These are phyloP conservation scores for Neoconidiobolus thromboides DNA, from an alignment of 371 early-diverging fungal species.

Conservation along the genomic window DNA sequence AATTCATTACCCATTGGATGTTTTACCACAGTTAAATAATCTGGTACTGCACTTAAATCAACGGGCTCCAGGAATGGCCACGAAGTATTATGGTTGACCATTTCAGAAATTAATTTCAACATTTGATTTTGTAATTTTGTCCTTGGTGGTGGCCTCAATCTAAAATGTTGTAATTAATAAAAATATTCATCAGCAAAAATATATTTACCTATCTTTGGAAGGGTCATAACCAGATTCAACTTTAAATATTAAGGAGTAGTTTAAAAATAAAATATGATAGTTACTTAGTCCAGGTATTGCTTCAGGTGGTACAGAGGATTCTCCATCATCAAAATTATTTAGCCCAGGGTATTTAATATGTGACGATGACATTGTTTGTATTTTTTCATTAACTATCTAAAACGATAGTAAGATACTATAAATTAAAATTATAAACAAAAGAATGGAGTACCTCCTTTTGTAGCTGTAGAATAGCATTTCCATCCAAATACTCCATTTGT, in stretches of 20 bases:
- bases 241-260: neutral
- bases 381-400: slow-evolving; percentile 64
- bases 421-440: neutral
- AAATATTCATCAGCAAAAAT: too few species aligned
- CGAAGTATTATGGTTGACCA: slow-evolving; percentile 29
- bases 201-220: neutral
- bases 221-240: slow-evolving; percentile 5
- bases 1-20: slow-evolving; percentile 25
- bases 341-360: slow-evolving; percentile 67
- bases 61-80: slow-evolving; percentile 70
- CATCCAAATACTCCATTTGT: slow-evolving; percentile 30
- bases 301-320: slow-evolving; percentile 9
- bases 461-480: slow-evolving; percentile 29
- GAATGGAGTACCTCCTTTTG: slow-evolving; percentile 30
- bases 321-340: slow-evolving; percentile 37
- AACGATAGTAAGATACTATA: neutral
- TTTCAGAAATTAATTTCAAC: neutral
- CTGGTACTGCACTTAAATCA: slow-evolving; percentile 47
- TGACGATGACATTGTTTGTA: slow-evolving; percentile 44
- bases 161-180: too few species aligned
- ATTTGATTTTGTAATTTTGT: slow-evolving; percentile 2
- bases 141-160: neutral
- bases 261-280: neutral
- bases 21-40: slow-evolving; percentile 51
- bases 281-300: slow-evolving; percentile 3